phyloP scores from a whole-genome alignment of 805 yeast species.

The Kockiozyma suomiensis region DNA sequence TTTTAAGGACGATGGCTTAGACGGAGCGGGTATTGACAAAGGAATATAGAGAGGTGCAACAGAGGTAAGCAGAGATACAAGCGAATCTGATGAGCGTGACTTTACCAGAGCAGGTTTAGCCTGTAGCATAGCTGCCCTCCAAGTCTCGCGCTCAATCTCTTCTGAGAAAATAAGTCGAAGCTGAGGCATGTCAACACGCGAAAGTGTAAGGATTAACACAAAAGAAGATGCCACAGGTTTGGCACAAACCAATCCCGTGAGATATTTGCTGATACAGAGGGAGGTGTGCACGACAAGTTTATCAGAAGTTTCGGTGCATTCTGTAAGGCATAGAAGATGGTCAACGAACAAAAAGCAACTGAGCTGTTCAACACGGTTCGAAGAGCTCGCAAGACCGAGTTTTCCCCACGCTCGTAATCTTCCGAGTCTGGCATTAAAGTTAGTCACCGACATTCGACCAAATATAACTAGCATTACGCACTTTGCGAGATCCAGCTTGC shows the following conservation, averaged over 20 bases:
- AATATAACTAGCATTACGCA: not conserved
- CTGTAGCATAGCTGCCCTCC: slow-evolving; percentile 7
- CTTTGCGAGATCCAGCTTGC: not conserved
- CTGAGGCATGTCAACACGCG: slow-evolving; percentile 2
- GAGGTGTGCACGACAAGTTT: slow-evolving; percentile 1
- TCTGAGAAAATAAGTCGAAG: slow-evolving; percentile 4
- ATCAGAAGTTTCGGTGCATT: not conserved
- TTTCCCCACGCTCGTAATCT: slow-evolving; percentile 13
- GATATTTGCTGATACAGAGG: slow-evolving; percentile 14
- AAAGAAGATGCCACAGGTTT: not conserved
- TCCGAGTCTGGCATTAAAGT: slow-evolving; percentile 4
- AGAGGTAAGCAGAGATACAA: not conserved
- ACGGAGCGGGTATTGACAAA: not conserved
- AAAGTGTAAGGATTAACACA: slow-evolving; percentile 1
- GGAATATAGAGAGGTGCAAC: not conserved
- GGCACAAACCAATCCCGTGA: slow-evolving; percentile 1
- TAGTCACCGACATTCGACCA: too few relatives aligned
- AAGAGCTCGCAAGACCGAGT: slow-evolving; percentile 8
- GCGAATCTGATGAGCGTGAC: not conserved
- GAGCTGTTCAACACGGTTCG: slow-evolving; percentile 2
- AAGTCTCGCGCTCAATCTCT: slow-evolving; percentile 13
- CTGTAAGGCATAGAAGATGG: slow-evolving; percentile 20
- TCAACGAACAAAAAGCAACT: slow-evolving; percentile 24
- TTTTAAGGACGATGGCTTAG: not conserved
- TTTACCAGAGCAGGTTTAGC: not conserved